Evolutionary conservation across 2,329 filamentous ascomycete species (phyloP).

Genomic region (Decorospora gaudefroyi): DNA sequence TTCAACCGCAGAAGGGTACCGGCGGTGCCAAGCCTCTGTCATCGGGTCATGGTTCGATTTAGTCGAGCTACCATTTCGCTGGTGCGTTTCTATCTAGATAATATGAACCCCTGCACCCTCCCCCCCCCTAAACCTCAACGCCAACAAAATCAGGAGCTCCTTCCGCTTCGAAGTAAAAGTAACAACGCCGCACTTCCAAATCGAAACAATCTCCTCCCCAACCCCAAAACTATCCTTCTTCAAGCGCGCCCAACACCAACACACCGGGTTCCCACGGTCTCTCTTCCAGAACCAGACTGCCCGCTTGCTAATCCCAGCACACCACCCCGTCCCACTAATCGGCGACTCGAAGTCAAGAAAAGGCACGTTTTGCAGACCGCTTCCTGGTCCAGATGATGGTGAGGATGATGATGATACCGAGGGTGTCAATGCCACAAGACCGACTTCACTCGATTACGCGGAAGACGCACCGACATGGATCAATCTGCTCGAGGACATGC

Average conservation of each 20-base stretch:
- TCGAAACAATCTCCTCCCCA: background rate
- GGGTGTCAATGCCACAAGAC: too few relatives aligned
- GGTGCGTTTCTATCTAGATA: slow-evolving; percentile 1
- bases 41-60: slow-evolving; percentile 8
- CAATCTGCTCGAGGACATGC: background rate
- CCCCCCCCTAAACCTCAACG: background rate
- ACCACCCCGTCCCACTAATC: background rate
- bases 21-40: slow-evolving; percentile 10
- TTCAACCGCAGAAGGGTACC: slow-evolving; percentile 17
- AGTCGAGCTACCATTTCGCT: background rate
- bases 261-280: background rate
- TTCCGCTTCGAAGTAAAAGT: slow-evolving; percentile 15
- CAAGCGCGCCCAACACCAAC: background rate
- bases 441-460: too few relatives aligned
- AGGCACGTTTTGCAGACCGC: background rate
- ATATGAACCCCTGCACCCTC: too few relatives aligned
- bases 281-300: background rate
- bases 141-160: background rate
- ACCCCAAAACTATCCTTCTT: background rate
- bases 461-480: background rate
- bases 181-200: slow-evolving; percentile 15
- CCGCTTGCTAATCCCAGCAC: background rate
- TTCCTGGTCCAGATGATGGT: too few relatives aligned
- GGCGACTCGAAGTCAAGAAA: background rate
- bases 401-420: too few relatives aligned